Evolutionary conservation across 192 early-diverging fungal species (phyloP).

Genomic region (Funneliformis mosseae): DNA sequence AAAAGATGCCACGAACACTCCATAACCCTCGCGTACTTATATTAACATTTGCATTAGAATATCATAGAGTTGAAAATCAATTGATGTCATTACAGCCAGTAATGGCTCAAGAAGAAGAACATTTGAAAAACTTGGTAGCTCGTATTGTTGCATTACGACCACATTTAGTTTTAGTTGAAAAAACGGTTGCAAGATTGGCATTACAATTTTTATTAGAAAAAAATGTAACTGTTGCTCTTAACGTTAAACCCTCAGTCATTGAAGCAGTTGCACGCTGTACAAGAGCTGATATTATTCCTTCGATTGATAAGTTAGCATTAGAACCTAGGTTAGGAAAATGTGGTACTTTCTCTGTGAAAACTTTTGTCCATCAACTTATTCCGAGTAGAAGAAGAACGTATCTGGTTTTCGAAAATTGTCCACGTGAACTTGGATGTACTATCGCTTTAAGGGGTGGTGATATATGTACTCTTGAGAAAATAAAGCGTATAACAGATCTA

Average conservation of each 20-base stretch:
- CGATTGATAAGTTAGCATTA: slow-evolving; percentile 77
- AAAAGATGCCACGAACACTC: slow-evolving; percentile 77
- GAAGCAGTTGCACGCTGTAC: slow-evolving; percentile 86
- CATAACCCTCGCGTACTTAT: slow-evolving; percentile 80
- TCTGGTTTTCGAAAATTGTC: slow-evolving; percentile 87
- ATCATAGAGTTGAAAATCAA: slow-evolving; percentile 68
- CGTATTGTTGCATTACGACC: slow-evolving; percentile 80
- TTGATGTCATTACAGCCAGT: slow-evolving; percentile 82
- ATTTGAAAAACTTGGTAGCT: slow-evolving; percentile 76
- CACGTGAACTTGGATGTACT: slow-evolving; percentile 77
- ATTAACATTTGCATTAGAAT: slow-evolving; percentile 86
- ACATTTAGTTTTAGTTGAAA: slow-evolving; percentile 78
- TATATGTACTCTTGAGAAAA: slow-evolving; percentile 59
- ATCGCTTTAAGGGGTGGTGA: slow-evolving; percentile 88
- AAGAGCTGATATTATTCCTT: slow-evolving; percentile 77
- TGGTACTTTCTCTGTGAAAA: slow-evolving; percentile 73
- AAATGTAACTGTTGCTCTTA: slow-evolving; percentile 79
- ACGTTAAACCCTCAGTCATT: slow-evolving; percentile 87
- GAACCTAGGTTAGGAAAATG: slow-evolving; percentile 81
- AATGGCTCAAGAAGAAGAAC: slow-evolving; percentile 81
- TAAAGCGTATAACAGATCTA: slow-evolving; percentile 84
- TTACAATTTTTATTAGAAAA: slow-evolving; percentile 79
- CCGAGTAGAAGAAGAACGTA: slow-evolving; percentile 85
- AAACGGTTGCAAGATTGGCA: slow-evolving; percentile 81
- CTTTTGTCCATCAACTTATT: slow-evolving; percentile 78